Conservation (phyloP, 257 asterid genomes). For the Capsicum pubescens region DNA sequence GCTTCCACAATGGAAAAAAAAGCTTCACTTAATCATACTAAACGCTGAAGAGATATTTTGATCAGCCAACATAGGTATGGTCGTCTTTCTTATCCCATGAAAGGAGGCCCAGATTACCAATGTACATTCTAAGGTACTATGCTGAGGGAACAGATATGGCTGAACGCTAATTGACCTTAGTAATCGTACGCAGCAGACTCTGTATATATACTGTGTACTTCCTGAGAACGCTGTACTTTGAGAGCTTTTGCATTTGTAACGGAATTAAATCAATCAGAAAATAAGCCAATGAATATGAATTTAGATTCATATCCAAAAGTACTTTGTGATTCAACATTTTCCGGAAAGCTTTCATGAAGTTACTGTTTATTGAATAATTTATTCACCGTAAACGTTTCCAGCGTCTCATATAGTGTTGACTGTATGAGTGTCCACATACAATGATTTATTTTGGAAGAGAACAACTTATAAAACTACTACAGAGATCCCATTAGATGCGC, state of each 20-base stretch:
- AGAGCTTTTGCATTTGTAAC: not conserved
- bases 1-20: too few species aligned
- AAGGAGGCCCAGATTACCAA: not conserved
- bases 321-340: too few species aligned
- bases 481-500: not conserved
- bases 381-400: not conserved
- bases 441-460: not conserved
- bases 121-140: not conserved
- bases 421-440: not conserved
- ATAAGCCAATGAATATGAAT: too few species aligned
- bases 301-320: too few species aligned
- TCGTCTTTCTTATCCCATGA: not conserved
- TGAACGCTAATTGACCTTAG: not conserved
- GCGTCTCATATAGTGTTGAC: not conserved
- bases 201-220: not conserved
- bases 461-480: not conserved
- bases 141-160: not conserved
- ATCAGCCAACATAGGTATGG: conserved; percentile 9
- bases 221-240: not conserved
- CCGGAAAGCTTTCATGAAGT: too few species aligned
- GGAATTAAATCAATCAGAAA: not conserved
- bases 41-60: not conserved
- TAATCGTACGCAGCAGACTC: not conserved
- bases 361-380: not conserved
- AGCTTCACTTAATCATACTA: too few species aligned